A percentile compares a stretch with the other conserved stretches of the same genome.
These are phyloP conservation scores for Tetracladium setigerum DNA, from an alignment of 495 filamentous ascomycete genomes.

Conservation along the genomic window DNA sequence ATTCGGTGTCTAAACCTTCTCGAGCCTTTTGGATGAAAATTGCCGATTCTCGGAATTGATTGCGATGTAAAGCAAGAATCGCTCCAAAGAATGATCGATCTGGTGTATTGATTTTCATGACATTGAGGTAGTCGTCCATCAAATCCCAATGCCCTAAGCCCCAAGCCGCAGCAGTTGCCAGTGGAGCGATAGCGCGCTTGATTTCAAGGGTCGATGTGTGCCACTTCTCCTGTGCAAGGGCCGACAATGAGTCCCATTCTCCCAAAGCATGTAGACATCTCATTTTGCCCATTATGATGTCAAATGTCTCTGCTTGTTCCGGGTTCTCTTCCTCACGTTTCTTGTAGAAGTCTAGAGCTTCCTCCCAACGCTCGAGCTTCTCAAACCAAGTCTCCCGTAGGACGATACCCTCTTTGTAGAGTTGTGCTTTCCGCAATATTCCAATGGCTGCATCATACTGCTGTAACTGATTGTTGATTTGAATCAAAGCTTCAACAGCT, in stretches of 20 bases:
- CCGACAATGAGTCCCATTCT: slow-evolving; percentile 89
- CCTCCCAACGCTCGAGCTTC: slow-evolving; percentile 96
- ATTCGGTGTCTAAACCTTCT: slow-evolving; percentile 88
- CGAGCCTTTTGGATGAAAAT: slow-evolving; percentile 83
- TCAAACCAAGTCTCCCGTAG: slow-evolving; percentile 98
- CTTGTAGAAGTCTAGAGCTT: slow-evolving; percentile 87
- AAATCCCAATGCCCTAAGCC: slow-evolving; percentile 92
- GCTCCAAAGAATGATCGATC: slow-evolving; percentile 97
- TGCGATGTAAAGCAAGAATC: slow-evolving; percentile 86
- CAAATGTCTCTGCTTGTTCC: slow-evolving; percentile 61
- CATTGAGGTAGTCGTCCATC: slow-evolving; percentile 92
- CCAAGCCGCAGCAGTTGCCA: slow-evolving; percentile 97
- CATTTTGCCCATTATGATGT: slow-evolving; percentile 99
- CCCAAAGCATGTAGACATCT: slow-evolving; percentile 93
- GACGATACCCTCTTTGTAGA: slow-evolving; percentile 84
- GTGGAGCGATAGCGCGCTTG: slow-evolving; percentile 77
- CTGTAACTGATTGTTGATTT: slow-evolving; percentile 97
- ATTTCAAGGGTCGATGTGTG: slow-evolving; percentile 75
- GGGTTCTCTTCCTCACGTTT: slow-evolving; percentile 57
- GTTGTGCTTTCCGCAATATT: slow-evolving; percentile 88
- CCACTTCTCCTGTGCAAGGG: slow-evolving; percentile 89
- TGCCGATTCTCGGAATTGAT: slow-evolving; percentile 84
- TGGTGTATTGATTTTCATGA: slow-evolving; percentile 87
- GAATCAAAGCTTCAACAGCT: slow-evolving; percentile 93
- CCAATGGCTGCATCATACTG: slow-evolving; percentile 97